Base-by-base conservation (phyloP, 768 basidiomycete species). In the Auriculariales sp. region DNA sequence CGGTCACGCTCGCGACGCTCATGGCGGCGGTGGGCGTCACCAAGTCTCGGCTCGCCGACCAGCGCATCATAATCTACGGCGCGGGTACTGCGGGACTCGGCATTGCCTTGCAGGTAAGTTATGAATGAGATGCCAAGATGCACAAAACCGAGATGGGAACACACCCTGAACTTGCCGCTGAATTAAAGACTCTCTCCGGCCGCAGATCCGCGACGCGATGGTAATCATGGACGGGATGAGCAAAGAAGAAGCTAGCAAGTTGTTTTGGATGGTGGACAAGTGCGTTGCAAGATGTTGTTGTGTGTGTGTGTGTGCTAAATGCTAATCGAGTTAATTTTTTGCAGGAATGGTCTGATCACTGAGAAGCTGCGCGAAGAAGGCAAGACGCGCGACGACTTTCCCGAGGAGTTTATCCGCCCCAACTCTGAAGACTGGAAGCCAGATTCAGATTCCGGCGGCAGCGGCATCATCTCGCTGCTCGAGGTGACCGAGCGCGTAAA, bases 41-140 rank as follows among this genome's bases (percentile, higher is more conserved):
- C 11, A 78, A 74, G 58, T 61, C 64, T 32, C 71, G 74, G 57
- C 69, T 93, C 31, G 66, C 74, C 4, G 81, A 86, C 49, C 89
- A 92, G 60, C 75, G 84, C 4, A 79, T 79, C 58, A 66, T 90
- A 52, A 71, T 90, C 49, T 85, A 82, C 59, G 89, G 89, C 7
- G 79, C 85, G 0, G 89, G 84, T 3, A 79, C 82, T 0, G 88
- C 89, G 0, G 89, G 90, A 1, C 68, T 87, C 47, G 90, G 90
- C 9, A 87, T 90, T 57, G 69, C 83, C 3, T 68, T 69, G 25
- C 87, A 90, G 57, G 62, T 93, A 25, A 75, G n/a, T n/a, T n/a
- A n/a, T n/a, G n/a, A n/a, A n/a, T n/a, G 85, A 3, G 83, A 85
- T 53, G 89, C 85, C 2, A 81, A 90, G 53, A 68, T 78, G 19